A percentile compares a stretch with the other conserved stretches of the same genome.
Conservation (phyloP, 2,329 filamentous ascomycete genomes). For the Penicillium hesseltinei region DNA sequence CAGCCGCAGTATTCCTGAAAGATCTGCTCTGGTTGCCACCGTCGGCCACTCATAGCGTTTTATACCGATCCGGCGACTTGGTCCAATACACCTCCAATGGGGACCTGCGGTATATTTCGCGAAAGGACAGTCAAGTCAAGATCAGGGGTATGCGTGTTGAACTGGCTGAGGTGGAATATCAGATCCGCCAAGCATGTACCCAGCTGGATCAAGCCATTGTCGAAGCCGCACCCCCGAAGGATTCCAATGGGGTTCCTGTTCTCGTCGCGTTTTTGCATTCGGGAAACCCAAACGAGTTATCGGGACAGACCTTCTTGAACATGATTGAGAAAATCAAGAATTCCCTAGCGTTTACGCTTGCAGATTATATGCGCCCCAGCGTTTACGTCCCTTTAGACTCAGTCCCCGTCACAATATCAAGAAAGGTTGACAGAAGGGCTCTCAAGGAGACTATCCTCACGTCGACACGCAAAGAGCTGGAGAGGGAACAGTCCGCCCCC, state of each 20-base stretch:
- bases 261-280: not conserved
- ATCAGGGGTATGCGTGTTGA: slow-evolving; percentile 60
- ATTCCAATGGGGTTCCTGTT: not conserved
- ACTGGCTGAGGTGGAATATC: slow-evolving; percentile 46
- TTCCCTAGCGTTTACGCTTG: not conserved
- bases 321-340: not conserved
- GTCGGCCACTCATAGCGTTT: not conserved
- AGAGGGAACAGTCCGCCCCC: not conserved
- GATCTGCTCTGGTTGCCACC: slow-evolving; percentile 17
- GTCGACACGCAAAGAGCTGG: not conserved
- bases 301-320: not conserved
- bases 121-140: slow-evolving; percentile 62
- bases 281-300: not conserved
- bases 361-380: not conserved
- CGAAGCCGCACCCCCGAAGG: not conserved
- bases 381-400: not conserved
- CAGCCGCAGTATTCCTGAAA: slow-evolving; percentile 15
- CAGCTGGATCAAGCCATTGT: not conserved
- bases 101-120: slow-evolving; percentile 39
- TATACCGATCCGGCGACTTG: slow-evolving; percentile 14
- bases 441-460: not conserved
- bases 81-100: slow-evolving; percentile 15
- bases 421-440: not conserved
- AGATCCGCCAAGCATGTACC: slow-evolving; percentile 11
- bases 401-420: not conserved